Percentiles rank a stretch among this genome's conserved stretches.
Conservation (phyloP, 768 basidiomycete genomes). For the Lactifluus rugatus region DNA sequence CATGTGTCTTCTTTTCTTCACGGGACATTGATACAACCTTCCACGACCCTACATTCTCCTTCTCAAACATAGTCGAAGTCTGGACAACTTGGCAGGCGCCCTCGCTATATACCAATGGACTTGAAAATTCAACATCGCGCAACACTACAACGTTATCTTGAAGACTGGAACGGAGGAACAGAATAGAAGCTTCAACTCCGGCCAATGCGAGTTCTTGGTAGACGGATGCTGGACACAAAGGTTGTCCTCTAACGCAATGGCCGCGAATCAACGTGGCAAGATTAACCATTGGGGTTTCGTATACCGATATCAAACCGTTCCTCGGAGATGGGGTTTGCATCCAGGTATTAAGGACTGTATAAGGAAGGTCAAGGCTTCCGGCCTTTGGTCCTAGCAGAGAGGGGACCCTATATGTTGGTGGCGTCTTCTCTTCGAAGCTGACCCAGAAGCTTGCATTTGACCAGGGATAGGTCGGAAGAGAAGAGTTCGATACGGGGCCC, state of each 20-base stretch:
- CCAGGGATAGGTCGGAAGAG: constrained; percentile 59
- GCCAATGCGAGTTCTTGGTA: constrained; percentile 49
- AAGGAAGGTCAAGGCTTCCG: constrained; percentile 23
- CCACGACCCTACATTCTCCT: constrained; percentile 34
- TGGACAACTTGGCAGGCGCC: constrained; percentile 28
- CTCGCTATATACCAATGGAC: constrained; percentile 42
- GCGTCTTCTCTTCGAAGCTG: constrained; percentile 29
- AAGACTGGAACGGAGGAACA: constrained; percentile 23
- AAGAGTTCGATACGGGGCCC: constrained; percentile 31
- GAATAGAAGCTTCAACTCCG: constrained; percentile 32
- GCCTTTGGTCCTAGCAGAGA: not conserved
- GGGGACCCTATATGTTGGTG: not conserved
- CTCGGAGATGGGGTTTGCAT: constrained; percentile 17
- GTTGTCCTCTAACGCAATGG: constrained; percentile 39
- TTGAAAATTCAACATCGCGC: constrained; percentile 37
- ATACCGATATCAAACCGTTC: constrained; percentile 34
- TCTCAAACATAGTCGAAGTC: constrained; percentile 31
- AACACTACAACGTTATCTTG: constrained; percentile 33
- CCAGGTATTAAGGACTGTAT: constrained; percentile 32
- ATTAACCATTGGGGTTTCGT: constrained; percentile 41
- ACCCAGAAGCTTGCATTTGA: constrained; percentile 49
- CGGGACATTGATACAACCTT: constrained; percentile 34
- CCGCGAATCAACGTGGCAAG: constrained; percentile 41
- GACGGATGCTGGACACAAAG: constrained; percentile 58
- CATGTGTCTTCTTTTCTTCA: constrained; percentile 29